Conservation (phyloP, 106 monocot species). For the Dendrobium nobile region DNA sequence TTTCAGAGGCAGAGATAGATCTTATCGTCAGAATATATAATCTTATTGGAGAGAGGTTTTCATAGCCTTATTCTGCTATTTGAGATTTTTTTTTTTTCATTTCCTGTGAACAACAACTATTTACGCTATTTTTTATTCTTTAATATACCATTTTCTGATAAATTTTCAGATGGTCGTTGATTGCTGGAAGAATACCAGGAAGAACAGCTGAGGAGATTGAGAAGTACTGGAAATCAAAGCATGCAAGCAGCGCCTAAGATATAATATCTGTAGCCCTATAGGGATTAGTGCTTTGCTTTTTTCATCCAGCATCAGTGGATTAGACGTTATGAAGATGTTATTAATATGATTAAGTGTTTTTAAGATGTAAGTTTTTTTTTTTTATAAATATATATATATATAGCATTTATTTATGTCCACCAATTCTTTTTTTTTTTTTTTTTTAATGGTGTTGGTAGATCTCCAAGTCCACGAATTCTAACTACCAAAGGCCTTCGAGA, state of each 20-base stretch:
- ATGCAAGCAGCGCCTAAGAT: not conserved
- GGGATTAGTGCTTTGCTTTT: no score
- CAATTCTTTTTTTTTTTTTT: no score
- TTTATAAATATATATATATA: no score
- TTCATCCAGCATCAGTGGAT: not conserved
- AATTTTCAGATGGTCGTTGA: conserved; percentile 40
- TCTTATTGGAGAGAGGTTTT: conserved; percentile 49
- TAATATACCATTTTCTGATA: not conserved
- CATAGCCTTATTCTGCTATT: not conserved
- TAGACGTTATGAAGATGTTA: no score
- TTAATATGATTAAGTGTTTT: no score
- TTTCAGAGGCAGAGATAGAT: conserved; percentile 48
- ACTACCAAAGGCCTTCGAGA: no score
- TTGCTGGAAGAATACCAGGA: conserved; percentile 57
- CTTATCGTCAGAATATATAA: conserved; percentile 53
- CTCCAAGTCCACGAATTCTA: no score
- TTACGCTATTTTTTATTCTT: not conserved
- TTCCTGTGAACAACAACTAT: not conserved
- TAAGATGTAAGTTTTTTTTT: no score
- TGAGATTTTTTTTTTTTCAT: not conserved
- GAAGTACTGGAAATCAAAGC: conserved; percentile 48
- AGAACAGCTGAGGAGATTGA: conserved; percentile 63
- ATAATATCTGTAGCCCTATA: no score
- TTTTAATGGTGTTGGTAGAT: no score
- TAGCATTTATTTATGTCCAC: no score